Conservation (phyloP, 768 basidiomycete genomes). For the Suillus ampliporus region DNA sequence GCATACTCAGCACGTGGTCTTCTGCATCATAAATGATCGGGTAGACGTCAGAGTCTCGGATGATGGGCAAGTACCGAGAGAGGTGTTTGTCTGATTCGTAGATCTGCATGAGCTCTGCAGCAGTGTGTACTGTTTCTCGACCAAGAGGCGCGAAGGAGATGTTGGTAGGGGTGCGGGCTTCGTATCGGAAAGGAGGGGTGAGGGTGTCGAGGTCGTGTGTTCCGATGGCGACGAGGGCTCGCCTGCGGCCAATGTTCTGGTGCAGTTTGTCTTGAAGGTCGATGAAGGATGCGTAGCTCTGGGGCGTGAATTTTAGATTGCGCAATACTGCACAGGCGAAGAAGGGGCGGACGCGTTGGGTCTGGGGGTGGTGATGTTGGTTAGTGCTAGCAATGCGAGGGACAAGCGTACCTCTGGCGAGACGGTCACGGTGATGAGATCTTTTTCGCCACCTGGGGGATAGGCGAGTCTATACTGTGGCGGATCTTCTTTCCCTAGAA, state of each 20-base stretch:
- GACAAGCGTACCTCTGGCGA: slow-evolving; percentile 66
- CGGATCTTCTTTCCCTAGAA: slow-evolving; percentile 70
- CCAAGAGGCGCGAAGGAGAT: slow-evolving; percentile 92
- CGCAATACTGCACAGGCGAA: slow-evolving; percentile 93
- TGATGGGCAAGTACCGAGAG: slow-evolving; percentile 86
- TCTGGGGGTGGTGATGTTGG: slow-evolving; percentile 47
- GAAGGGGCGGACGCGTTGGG: slow-evolving; percentile 82
- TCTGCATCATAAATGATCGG: slow-evolving; percentile 95
- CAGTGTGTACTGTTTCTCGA: slow-evolving; percentile 80
- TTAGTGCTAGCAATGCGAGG: slow-evolving; percentile 2
- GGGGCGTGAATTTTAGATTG: slow-evolving; percentile 85
- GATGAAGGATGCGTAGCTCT: slow-evolving; percentile 95
- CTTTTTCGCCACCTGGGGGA: slow-evolving; percentile 69
- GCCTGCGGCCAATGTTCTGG: slow-evolving; percentile 89
- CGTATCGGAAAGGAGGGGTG: slow-evolving; percentile 85
- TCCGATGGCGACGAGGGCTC: slow-evolving; percentile 94
- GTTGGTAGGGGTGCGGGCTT: slow-evolving; percentile 78
- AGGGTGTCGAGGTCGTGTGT: slow-evolving; percentile 97
- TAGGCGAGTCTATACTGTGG: slow-evolving; percentile 78
- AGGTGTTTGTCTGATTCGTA: slow-evolving; percentile 98
- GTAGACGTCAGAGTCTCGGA: slow-evolving; percentile 94
- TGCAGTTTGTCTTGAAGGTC: slow-evolving; percentile 99
- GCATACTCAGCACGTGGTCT: slow-evolving; percentile 92
- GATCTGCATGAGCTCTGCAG: slow-evolving; percentile 88
- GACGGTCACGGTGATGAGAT: slow-evolving; percentile 70